These are phyloP conservation scores for Globisporangium yorkense DNA, from an alignment of 352 stramenopile species.

Conservation along the genomic window DNA sequence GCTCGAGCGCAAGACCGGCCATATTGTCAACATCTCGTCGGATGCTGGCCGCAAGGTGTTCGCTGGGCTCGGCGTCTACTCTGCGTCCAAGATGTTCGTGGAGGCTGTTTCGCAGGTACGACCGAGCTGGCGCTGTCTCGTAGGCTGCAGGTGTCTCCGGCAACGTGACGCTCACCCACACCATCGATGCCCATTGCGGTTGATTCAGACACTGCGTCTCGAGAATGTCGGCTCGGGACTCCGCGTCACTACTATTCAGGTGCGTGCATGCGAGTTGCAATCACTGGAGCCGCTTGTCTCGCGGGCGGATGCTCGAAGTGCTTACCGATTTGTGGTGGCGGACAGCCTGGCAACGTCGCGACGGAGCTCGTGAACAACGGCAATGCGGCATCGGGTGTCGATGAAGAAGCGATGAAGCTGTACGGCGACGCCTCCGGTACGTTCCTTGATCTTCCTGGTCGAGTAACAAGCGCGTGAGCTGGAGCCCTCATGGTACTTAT, in stretches of 20 bases:
- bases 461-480: background rate
- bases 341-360: slow-evolving; percentile 85
- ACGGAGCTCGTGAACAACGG: slow-evolving; percentile 89
- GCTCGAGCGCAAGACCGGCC: slow-evolving; percentile 61
- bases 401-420: slow-evolving; percentile 77
- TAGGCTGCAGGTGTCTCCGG: too few relatives aligned
- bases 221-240: slow-evolving; percentile 85
- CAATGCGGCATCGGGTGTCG: slow-evolving; percentile 52
- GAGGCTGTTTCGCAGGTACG: slow-evolving; percentile 77
- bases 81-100: slow-evolving; percentile 90
- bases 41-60: slow-evolving; percentile 82
- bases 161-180: background rate
- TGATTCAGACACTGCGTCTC: slow-evolving; percentile 44
- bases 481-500: background rate
- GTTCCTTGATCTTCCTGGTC: background rate
- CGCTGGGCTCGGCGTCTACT: slow-evolving; percentile 83
- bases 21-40: slow-evolving; percentile 88
- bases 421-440: slow-evolving; percentile 49
- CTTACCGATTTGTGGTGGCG: background rate
- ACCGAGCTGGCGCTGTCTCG: background rate
- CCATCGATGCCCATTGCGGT: background rate
- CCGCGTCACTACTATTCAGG: slow-evolving; percentile 83
- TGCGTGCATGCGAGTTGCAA: background rate
- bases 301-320: too few relatives aligned
- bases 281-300: too few relatives aligned